These are phyloP conservation scores for Picochlorum sp. DNA, from an alignment of 139 green algal species.

Conservation along the genomic window DNA sequence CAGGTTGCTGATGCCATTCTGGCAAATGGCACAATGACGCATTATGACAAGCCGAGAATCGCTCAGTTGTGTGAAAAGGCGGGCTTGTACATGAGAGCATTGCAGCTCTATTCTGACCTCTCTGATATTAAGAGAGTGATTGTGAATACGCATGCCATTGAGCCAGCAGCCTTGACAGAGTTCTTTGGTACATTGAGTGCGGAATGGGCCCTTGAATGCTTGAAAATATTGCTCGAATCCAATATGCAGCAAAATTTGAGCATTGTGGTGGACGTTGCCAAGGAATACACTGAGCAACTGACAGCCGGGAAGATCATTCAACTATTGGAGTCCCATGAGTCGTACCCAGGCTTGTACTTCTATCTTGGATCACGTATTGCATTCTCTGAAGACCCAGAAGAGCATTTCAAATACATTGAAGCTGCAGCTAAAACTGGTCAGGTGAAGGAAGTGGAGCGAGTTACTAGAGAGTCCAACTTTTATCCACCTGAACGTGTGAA, in stretches of 20 bases:
- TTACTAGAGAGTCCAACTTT: slow-evolving; percentile 84
- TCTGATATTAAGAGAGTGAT: slow-evolving; percentile 93
- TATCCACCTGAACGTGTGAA: slow-evolving; percentile 88
- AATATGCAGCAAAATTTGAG: slow-evolving; percentile 84
- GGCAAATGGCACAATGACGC: slow-evolving; percentile 81
- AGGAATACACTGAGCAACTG: slow-evolving; percentile 98
- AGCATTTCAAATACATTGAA: slow-evolving; percentile 99
- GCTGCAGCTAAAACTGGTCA: slow-evolving; percentile 82
- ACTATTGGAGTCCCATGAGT: slow-evolving; percentile 86
- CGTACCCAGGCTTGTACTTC: slow-evolving; percentile 91
- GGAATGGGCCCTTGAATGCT: slow-evolving; percentile 87
- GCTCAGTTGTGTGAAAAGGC: slow-evolving; percentile 99
- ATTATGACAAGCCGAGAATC: slow-evolving; percentile 95
- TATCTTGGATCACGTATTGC: slow-evolving; percentile 90
- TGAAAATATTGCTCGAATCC: slow-evolving; percentile 76
- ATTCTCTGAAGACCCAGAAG: slow-evolving; percentile 82
- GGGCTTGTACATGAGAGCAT: slow-evolving; percentile 94
- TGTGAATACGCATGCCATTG: slow-evolving; percentile 96
- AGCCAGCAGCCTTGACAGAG: slow-evolving; percentile 82
- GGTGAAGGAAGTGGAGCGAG: slow-evolving; percentile 92
- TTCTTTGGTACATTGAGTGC: slow-evolving; percentile 92
- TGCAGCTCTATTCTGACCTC: slow-evolving; percentile 99
- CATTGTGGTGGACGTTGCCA: slow-evolving; percentile 82
- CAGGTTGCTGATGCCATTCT: slow-evolving; percentile 96
- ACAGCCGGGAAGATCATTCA: slow-evolving; percentile 73